Evolutionary conservation across 2,329 filamentous ascomycete species (phyloP).

Genomic region (Aureobasidium sp.): DNA sequence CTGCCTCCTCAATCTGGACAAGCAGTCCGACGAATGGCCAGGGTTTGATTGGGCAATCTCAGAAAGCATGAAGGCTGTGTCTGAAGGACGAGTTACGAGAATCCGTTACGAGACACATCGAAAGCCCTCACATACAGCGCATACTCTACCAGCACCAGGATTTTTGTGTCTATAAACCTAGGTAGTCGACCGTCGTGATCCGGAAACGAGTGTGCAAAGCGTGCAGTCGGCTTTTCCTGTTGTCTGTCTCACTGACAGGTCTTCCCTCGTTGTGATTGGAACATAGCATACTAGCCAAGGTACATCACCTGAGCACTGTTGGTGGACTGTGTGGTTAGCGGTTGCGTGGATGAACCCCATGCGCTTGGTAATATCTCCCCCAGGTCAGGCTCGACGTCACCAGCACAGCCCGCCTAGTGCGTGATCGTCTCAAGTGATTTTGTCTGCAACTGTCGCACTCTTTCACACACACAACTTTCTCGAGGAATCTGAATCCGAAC

Average conservation of each 20-base stretch:
- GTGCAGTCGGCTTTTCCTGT: background rate
- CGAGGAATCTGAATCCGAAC: background rate
- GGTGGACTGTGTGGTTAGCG: background rate
- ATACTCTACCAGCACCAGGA: background rate
- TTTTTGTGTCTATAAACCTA: background rate
- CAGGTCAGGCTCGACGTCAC: background rate
- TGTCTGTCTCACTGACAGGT: background rate
- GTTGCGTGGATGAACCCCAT: background rate
- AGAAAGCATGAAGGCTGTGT: background rate
- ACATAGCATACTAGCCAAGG: background rate
- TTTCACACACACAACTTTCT: background rate
- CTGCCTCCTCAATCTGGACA: background rate
- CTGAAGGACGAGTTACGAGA: background rate
- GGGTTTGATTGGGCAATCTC: background rate
- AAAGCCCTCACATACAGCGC: background rate
- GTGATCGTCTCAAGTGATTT: conserved; percentile 2
- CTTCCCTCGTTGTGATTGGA: background rate
- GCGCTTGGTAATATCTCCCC: background rate
- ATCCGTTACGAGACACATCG: background rate
- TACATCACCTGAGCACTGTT: background rate
- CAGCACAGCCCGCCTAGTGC: conserved; percentile 5
- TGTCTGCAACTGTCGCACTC: background rate
- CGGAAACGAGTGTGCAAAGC: background rate
- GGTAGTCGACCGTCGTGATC: background rate
- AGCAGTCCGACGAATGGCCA: background rate